phyloP scores from a whole-genome alignment of 805 yeast genomes.

The Saccharomyces eubayanus region DNA sequence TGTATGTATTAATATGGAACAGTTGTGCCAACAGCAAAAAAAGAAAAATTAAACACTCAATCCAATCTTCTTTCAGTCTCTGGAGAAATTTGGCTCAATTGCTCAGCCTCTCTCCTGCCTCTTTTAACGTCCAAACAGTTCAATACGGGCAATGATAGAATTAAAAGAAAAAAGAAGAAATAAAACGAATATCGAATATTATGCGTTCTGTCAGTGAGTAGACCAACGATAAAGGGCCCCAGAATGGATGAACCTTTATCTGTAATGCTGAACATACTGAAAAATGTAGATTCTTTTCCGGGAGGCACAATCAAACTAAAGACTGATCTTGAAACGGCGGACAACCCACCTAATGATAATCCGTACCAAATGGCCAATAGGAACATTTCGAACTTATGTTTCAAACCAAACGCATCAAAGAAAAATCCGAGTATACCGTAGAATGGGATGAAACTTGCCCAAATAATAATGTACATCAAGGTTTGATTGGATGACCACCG shows the following conservation, averaged over 20 bases:
- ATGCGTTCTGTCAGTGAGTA: constrained; percentile 64
- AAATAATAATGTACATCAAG: constrained; percentile 44
- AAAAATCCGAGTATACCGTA: constrained; percentile 65
- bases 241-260: constrained; percentile 72
- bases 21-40: not conserved
- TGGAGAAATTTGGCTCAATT: constrained; percentile 22
- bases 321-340: constrained; percentile 60
- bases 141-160: constrained; percentile 52
- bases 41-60: not conserved
- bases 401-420: constrained; percentile 47
- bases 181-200: constrained; percentile 67
- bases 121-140: constrained; percentile 48
- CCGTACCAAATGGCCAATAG: constrained; percentile 69
- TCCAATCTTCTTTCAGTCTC: not conserved
- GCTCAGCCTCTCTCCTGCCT: constrained; percentile 48
- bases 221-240: constrained; percentile 67
- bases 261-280: constrained; percentile 67
- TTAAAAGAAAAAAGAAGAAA: constrained; percentile 45
- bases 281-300: constrained; percentile 69
- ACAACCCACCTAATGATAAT: constrained; percentile 60
- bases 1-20: not conserved
- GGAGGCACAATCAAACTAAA: constrained; percentile 62
- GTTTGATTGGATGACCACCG: constrained; percentile 40
- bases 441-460: constrained; percentile 61
- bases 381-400: constrained; percentile 60